Evolutionary conservation across 257 asterid species (phyloP).

Genomic region (Henckelia pumila): DNA sequence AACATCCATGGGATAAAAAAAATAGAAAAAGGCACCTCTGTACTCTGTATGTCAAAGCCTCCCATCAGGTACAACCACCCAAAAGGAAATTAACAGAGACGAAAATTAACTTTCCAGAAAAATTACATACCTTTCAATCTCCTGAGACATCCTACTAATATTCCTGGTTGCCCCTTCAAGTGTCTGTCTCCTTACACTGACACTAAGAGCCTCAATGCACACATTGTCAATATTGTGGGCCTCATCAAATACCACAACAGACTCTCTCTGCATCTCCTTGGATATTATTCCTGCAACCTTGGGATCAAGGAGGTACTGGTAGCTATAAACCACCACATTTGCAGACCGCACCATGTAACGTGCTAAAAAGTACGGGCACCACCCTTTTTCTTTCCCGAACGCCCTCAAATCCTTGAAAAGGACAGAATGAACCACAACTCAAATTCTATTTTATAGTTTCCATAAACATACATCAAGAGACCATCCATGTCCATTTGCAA

Average conservation of each 20-base stretch:
- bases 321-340: constrained; percentile 93
- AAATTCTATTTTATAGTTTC: constrained; percentile 18
- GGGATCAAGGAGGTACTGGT: constrained; percentile 96
- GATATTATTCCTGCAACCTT: constrained; percentile 97
- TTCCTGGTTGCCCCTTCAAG: constrained; percentile 97
- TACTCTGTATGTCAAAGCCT: not conserved
- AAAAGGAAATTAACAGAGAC: not conserved
- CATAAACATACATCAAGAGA: not conserved
- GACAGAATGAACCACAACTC: constrained; percentile 16
- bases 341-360: constrained; percentile 96
- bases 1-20: not conserved
- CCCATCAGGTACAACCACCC: constrained; percentile 8
- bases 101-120: not conserved
- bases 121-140: constrained; percentile 76
- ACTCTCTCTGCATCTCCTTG: constrained; percentile 95
- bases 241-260: constrained; percentile 97
- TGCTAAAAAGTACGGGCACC: constrained; percentile 95
- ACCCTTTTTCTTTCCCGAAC: constrained; percentile 81
- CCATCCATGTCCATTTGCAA: constrained; percentile 5
- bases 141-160: constrained; percentile 79
- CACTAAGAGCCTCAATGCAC: constrained; percentile 96
- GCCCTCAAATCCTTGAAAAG: constrained; percentile 65
- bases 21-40: not conserved
- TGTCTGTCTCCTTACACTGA: constrained; percentile 89
- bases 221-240: constrained; percentile 98